A percentile compares a stretch with the other conserved stretches of the same genome.
These are phyloP conservation scores for Naumovozyma castellii DNA, from an alignment of 805 yeast species.

Conservation along the genomic window DNA sequence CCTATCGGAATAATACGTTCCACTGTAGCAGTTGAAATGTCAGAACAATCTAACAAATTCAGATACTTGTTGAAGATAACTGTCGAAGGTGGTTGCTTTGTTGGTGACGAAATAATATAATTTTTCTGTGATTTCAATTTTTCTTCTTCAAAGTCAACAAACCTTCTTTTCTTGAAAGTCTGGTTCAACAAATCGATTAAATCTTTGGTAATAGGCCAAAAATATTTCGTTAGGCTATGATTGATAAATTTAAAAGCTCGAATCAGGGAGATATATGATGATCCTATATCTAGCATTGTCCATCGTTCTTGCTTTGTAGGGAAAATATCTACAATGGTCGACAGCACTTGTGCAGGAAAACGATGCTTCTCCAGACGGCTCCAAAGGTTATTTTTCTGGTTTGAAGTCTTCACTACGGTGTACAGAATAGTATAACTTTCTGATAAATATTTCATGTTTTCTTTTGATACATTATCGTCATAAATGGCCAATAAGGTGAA, in stretches of 20 bases:
- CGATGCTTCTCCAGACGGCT: constrained; percentile 6
- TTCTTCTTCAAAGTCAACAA: constrained; percentile 23
- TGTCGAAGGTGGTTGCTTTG: neutral
- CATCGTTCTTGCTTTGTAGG: constrained; percentile 15
- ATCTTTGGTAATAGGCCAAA: constrained; percentile 33
- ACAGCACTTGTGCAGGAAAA: constrained; percentile 13
- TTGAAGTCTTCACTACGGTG: constrained; percentile 7
- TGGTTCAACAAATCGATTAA: constrained; percentile 38
- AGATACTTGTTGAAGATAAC: constrained; percentile 22
- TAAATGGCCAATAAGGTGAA: constrained; percentile 20
- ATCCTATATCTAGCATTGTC: constrained; percentile 13
- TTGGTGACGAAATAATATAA: constrained; percentile 5
- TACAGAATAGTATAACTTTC: constrained; percentile 17
- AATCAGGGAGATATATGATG: constrained; percentile 6
- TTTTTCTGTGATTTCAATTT: constrained; percentile 2
- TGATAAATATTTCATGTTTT: constrained; percentile 6
- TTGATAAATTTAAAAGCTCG: constrained; percentile 13
- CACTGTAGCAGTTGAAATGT: constrained; percentile 9
- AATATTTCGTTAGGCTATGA: constrained; percentile 15
- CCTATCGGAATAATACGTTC: constrained; percentile 26
- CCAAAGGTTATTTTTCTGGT: constrained; percentile 15
- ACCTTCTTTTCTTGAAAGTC: constrained; percentile 21
- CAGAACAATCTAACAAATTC: constrained; percentile 7
- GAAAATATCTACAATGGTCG: constrained; percentile 13
- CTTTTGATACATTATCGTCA: constrained; percentile 2